A percentile compares a stretch with the other conserved stretches of the same genome.
These are phyloP conservation scores for Aschersonia sp. DNA, from an alignment of 2,329 filamentous ascomycete species.

Conservation along the genomic window DNA sequence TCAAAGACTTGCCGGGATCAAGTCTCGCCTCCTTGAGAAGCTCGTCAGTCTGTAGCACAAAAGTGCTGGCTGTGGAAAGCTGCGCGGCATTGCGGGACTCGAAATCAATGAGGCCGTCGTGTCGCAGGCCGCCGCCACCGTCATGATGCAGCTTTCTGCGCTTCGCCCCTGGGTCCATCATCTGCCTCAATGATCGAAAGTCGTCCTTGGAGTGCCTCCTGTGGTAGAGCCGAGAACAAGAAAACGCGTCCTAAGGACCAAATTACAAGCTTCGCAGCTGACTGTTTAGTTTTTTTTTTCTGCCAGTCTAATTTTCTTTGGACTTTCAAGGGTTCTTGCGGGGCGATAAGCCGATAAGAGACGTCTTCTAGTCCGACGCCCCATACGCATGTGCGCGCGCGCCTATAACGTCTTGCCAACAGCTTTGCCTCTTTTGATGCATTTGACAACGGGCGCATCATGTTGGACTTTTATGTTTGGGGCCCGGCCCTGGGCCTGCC, in stretches of 20 bases:
- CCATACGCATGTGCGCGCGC: too few species aligned
- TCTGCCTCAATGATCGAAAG: neutral
- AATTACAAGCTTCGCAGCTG: too few species aligned
- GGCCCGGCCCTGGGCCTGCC: constrained; percentile 77
- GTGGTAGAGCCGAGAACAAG: neutral
- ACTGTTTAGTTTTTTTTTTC: neutral
- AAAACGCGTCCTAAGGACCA: too few species aligned
- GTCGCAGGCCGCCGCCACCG: constrained; percentile 15
- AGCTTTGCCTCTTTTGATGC: too few species aligned
- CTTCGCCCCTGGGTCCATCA: constrained; percentile 33
- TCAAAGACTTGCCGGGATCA: constrained; percentile 34
- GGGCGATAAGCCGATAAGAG: constrained; percentile 15
- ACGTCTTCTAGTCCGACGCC: too few species aligned
- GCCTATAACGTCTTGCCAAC: too few species aligned
- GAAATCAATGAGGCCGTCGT: constrained; percentile 23
- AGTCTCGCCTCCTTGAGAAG: constrained; percentile 38
- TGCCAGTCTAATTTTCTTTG: constrained; percentile 1
- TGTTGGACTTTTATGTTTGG: constrained; percentile 69
- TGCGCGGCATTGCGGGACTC: constrained; percentile 23
- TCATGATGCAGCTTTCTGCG: constrained; percentile 32
- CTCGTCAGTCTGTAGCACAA: constrained; percentile 45
- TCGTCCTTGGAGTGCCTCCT: neutral
- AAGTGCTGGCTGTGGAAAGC: constrained; percentile 35
- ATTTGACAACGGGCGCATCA: constrained; percentile 4
- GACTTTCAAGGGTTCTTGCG: constrained; percentile 3